Base-by-base conservation (phyloP, 1,284 basidiomycete genomes). In the Termitomyces sp. region DNA sequence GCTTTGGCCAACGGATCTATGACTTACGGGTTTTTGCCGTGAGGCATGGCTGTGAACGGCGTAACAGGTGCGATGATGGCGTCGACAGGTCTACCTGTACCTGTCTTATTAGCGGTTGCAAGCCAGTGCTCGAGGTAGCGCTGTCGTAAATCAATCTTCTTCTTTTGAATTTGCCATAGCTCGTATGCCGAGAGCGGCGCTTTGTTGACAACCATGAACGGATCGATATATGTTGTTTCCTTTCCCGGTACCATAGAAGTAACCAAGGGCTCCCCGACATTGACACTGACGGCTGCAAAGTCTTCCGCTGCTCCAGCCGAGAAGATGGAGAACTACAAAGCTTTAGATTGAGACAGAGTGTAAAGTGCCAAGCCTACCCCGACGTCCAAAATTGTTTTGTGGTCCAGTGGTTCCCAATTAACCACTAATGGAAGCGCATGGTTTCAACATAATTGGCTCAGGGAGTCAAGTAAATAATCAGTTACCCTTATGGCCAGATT, bases 401-500 rank as follows among this genome's bases (percentile, higher is more conserved):
- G 64, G 28, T 62, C 53, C 13, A 52, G 40, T 8, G 62, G 73
- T 53, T 73, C 73, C 62, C 75, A 72, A 39, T 77, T 74, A 45
- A 73, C 68, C 71, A 69, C 69, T 69, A 17, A 70, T 73, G 17
- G 70, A 65, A 26, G 15, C 12, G 72, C 2, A 21, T 21, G 19
- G 2, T 46, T 46, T 31, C 33, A 36, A 30, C 24, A 8, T 34
- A 2, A 28, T 28, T 5, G 24, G 2, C 12, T 15, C 24, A 24
- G 13, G 8, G 15, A 30, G 7, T 38, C 5, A 8, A 49, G 5
- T 6, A 6, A 8, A 21, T 19, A 31, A 30, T 17, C 24, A 31
- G 59, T 46, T 52, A 83, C 84, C 82, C 64, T 76, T 76, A 66
- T 93, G 89, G 0, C 90, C 90, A 7, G 84, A 84, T 2, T 70